phyloP scores from a whole-genome alignment of 2,329 filamentous ascomycete genomes.

The Tetracladium maxilliforme region DNA sequence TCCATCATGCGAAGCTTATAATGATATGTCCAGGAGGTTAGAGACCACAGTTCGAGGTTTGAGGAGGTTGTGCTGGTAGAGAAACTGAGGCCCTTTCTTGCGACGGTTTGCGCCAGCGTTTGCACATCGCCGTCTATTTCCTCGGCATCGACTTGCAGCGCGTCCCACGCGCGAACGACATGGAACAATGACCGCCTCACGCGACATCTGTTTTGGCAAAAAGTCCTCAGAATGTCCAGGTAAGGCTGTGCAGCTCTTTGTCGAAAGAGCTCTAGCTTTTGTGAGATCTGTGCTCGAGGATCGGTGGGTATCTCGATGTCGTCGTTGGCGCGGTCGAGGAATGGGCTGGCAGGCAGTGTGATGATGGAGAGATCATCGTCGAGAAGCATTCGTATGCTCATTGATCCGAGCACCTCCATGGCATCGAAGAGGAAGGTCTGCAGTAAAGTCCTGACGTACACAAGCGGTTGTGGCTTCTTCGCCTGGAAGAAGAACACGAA shows the following conservation, averaged over 20 bases:
- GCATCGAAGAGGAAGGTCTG: constrained; percentile 63
- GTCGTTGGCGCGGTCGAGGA: constrained; percentile 64
- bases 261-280: constrained; percentile 57
- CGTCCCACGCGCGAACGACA: constrained; percentile 69
- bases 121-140: constrained; percentile 57
- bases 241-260: constrained; percentile 53
- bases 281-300: constrained; percentile 56
- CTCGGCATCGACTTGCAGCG: constrained; percentile 68
- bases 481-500: constrained; percentile 64
- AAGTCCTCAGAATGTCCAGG: constrained; percentile 67
- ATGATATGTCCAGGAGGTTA: constrained; percentile 80
- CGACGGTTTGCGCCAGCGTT: too few relatives aligned
- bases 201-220: constrained; percentile 83
- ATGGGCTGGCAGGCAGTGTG: constrained; percentile 54
- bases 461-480: constrained; percentile 66
- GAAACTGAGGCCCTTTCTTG: too few relatives aligned
- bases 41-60: too few relatives aligned
- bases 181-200: constrained; percentile 84
- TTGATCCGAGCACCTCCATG: constrained; percentile 51
- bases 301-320: constrained; percentile 61
- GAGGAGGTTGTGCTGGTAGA: too few relatives aligned
- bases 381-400: constrained; percentile 60
- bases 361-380: constrained; percentile 70
- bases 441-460: constrained; percentile 70
- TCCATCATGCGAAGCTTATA: constrained; percentile 86